Evolutionary conservation across 345 rosid genomes (phyloP), one percentile per base, ranked within the genome.

Genomic region (Anacardium occidentale): DNA sequence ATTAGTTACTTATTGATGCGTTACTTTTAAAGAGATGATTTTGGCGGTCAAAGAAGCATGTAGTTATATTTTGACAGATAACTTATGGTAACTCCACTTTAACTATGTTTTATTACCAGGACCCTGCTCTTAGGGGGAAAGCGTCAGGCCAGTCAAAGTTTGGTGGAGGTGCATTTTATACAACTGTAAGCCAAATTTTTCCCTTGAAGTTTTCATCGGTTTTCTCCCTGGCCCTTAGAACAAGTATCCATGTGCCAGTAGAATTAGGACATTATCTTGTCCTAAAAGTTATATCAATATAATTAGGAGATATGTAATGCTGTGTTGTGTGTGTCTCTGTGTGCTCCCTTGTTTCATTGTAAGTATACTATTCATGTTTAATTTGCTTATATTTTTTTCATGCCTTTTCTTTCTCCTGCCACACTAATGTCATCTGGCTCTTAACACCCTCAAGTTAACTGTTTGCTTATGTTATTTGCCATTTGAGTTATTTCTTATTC

Each of bases 131-230:
- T 66, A 79, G 83, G 76, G 83, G 77, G 34, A 85, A 85, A 77
- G 11, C 77, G 69, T 69, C 90, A 18, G 75, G 79, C 42, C 81
- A 83, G 70, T 74, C 84, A 20, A 86, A 74, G 71, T 83, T 70
- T 61, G 75, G 85, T 20, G 86, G 88, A 26, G 87, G 87, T 72
- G 78, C 84, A 60, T 82, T 82, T 82, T 86, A 75, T 66, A 83
- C 87, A 42, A 4, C 86, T 26, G 92, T 83, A 84, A 78, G 84
- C 73, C 20, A 69, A 63, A 22, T 52, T 58, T 11, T 82, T 79
- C 74, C 3, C 17, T 5, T 58, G 18, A 26, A 69, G 17, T 45
- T 25, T 34, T 25, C 25, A 10, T 58, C 10, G 40, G 40, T 57
- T 10, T 42, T 57, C 18, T 0, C n/a, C 22, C 3, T 29, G 1